Conservation (phyloP, 2,329 filamentous ascomycete genomes). For the Podosphaera leucotricha region DNA sequence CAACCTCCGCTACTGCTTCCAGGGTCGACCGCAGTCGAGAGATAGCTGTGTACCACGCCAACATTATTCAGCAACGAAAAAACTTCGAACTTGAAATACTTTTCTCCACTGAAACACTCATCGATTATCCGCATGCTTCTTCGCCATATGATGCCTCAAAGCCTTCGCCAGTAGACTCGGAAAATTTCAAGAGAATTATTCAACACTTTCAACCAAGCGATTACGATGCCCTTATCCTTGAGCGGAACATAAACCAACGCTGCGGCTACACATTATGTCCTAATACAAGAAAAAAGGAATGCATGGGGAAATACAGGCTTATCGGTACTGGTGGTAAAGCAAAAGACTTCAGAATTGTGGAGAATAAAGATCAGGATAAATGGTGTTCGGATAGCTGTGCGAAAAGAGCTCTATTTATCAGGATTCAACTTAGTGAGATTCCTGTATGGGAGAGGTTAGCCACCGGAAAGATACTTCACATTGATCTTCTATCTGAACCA, state of each 20-base stretch:
- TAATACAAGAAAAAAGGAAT: constrained; percentile 31
- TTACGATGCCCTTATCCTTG: constrained; percentile 70
- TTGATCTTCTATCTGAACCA: constrained; percentile 46
- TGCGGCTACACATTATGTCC: constrained; percentile 74
- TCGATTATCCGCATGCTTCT: constrained; percentile 18
- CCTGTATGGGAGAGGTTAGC: constrained; percentile 58
- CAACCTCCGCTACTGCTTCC: constrained; percentile 19
- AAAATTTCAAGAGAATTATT: constrained; percentile 41
- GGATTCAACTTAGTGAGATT: constrained; percentile 66
- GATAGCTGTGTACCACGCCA: constrained; percentile 61
- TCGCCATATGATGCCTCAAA: constrained; percentile 25
- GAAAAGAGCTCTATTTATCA: constrained; percentile 57
- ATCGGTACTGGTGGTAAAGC: constrained; percentile 25
- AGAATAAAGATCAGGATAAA: constrained; percentile 48
- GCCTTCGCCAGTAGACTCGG: constrained; percentile 34
- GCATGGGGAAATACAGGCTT: constrained; percentile 44
- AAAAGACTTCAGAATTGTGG: constrained; percentile 42
- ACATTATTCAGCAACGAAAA: constrained; percentile 61
- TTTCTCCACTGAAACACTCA: constrained; percentile 38
- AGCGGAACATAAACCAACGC: constrained; percentile 60
- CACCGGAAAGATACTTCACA: constrained; percentile 14
- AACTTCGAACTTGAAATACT: constrained; percentile 54
- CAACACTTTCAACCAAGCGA: constrained; percentile 62
- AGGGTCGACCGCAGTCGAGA: constrained; percentile 27
- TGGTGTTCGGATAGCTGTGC: constrained; percentile 75